Percentiles rank a stretch among this genome's conserved stretches.
Conservation (phyloP, 2,329 filamentous ascomycete genomes). For the Pseudocercospora vitis region DNA sequence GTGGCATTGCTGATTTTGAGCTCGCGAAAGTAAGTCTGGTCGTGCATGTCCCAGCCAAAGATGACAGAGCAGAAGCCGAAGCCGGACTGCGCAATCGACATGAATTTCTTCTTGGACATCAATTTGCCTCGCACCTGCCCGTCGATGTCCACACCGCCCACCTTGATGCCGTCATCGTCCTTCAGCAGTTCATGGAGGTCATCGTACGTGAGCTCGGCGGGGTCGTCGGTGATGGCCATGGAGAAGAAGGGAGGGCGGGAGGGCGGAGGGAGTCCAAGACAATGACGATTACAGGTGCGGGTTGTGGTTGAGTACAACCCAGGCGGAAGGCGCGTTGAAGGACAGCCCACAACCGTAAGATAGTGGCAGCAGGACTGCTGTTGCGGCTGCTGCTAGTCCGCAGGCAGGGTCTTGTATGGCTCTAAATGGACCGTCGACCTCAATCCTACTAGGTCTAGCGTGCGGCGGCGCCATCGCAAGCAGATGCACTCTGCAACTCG, state of each 20-base stretch:
- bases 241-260: constrained; percentile 12
- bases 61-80: constrained; percentile 95
- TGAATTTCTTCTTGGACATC: constrained; percentile 88
- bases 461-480: too few species aligned
- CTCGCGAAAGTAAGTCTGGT: constrained; percentile 82
- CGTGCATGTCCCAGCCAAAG: constrained; percentile 98
- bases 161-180: constrained; percentile 76
- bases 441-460: constrained; percentile 5
- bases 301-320: constrained; percentile 27
- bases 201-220: constrained; percentile 57
- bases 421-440: too few species aligned
- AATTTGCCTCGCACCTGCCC: constrained; percentile 86
- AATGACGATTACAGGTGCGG: too few species aligned
- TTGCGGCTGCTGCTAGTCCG: neutral
- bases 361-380: too few species aligned
- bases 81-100: constrained; percentile 74
- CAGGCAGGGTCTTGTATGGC: neutral
- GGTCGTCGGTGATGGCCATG: constrained; percentile 40
- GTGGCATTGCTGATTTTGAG: constrained; percentile 84
- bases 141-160: constrained; percentile 84
- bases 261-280: too few species aligned
- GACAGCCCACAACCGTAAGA: too few species aligned
- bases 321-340: constrained; percentile 13
- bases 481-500: constrained; percentile 7
- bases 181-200: constrained; percentile 66